phyloP scores from a whole-genome alignment of 306 rosid genomes.

The Cucumis sativus region Cucumber_9930_V3 NC_026658.2:1582501-1583000 shows the following conservation, averaged over 20 bases:
- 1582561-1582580: slow-evolving; percentile 26
- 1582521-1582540: slow-evolving; percentile 19
- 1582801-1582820: background rate
- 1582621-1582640: slow-evolving; percentile 27
- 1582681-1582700: background rate
- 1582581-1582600: slow-evolving; percentile 26
- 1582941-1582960: background rate
- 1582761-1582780: background rate
- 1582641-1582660: slow-evolving; percentile 33
- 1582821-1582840: background rate
- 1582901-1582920: background rate
- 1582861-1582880: background rate
- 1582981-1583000: background rate
- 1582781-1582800: background rate
- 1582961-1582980: background rate
- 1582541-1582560: slow-evolving; percentile 14
- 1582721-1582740: background rate
- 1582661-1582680: background rate
- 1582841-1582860: background rate
- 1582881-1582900: background rate
- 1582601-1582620: slow-evolving; percentile 14
- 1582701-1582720: background rate
- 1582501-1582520: slow-evolving; percentile 19
- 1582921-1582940: background rate
- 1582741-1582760: background rate